phyloP scores from a whole-genome alignment of 179 eudicot genomes.

The Amaranthus tricolor region DNA sequence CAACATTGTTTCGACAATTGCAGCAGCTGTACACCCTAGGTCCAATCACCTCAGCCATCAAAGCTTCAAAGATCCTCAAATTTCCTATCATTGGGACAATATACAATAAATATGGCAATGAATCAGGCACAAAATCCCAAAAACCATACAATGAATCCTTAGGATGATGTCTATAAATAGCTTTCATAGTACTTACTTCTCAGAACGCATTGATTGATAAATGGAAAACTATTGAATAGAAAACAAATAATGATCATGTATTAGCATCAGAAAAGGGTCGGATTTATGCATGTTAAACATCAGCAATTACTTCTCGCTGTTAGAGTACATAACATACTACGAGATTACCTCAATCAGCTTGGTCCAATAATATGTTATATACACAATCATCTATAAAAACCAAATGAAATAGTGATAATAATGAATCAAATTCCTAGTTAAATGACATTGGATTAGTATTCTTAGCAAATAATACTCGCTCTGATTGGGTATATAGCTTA shows the following conservation, averaged over 20 bases:
- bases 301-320: too few species aligned
- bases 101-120: neutral
- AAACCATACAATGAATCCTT: neutral
- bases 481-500: too few species aligned
- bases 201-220: neutral
- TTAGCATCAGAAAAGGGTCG: too few species aligned
- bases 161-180: neutral
- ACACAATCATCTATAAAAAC: too few species aligned
- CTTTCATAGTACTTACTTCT: neutral
- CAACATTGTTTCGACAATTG: conserved; percentile 37
- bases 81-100: conserved; percentile 10
- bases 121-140: neutral
- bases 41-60: conserved; percentile 35
- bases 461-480: too few species aligned
- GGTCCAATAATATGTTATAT: too few species aligned
- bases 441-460: neutral
- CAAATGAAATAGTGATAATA: neutral
- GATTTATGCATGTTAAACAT: too few species aligned
- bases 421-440: neutral
- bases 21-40: conserved; percentile 42
- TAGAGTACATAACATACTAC: too few species aligned
- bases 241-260: neutral
- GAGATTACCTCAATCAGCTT: too few species aligned
- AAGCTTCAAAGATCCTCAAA: neutral
- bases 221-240: neutral